phyloP scores from a whole-genome alignment of 768 basidiomycete species.

The Lactifluus subvellereus region DNA sequence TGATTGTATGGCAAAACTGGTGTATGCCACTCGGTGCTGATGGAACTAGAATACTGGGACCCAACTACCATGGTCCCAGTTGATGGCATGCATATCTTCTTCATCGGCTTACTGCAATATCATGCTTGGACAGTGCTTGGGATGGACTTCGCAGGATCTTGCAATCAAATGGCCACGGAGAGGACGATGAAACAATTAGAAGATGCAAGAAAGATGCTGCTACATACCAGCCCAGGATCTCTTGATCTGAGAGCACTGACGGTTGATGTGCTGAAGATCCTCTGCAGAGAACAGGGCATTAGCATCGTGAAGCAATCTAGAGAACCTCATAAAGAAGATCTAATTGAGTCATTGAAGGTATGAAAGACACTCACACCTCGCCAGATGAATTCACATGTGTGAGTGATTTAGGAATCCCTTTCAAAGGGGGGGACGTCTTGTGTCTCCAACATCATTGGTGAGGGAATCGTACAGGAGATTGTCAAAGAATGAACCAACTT shows the following conservation, averaged over 20 bases:
- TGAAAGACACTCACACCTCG: background rate
- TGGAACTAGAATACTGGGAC: slow-evolving; percentile 29
- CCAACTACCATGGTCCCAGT: slow-evolving; percentile 21
- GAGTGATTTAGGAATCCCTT: background rate
- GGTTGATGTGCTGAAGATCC: background rate
- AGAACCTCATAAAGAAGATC: background rate
- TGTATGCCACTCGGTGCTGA: slow-evolving; percentile 27
- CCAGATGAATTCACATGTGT: background rate
- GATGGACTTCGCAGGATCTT: slow-evolving; percentile 8
- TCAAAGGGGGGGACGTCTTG: background rate
- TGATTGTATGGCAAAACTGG: slow-evolving; percentile 24
- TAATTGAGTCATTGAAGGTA: background rate
- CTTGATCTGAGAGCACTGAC: background rate
- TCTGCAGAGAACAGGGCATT: background rate
- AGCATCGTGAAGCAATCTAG: background rate
- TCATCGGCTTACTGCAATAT: slow-evolving; percentile 21
- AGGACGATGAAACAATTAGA: background rate
- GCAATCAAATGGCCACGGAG: background rate
- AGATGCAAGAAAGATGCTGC: background rate
- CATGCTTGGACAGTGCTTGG: slow-evolving; percentile 22
- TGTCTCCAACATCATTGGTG: background rate
- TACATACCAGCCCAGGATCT: background rate
- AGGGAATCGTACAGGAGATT: background rate
- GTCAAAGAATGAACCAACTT: too few species aligned
- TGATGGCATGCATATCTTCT: slow-evolving; percentile 29